Evolutionary conservation across 1,139 yeast genomes (phyloP).

Genomic region (Suhomyces kunorum): DNA sequence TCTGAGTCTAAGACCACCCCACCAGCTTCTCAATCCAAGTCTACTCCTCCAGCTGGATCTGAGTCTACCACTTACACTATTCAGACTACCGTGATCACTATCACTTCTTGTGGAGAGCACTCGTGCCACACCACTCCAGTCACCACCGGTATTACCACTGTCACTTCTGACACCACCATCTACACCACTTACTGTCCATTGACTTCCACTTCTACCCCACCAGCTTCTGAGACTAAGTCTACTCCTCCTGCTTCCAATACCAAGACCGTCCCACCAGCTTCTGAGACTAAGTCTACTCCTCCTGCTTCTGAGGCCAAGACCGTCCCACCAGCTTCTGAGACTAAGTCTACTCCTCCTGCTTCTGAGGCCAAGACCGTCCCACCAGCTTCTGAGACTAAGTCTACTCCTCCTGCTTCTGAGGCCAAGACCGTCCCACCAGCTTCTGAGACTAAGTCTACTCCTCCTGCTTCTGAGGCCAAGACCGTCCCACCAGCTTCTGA

Average conservation of each 20-base stretch:
- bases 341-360: conserved; percentile 4
- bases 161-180: conserved; percentile 20
- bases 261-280: background rate
- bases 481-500: background rate
- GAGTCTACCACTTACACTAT: background rate
- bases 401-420: too few species aligned
- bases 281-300: background rate
- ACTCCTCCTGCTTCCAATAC: background rate
- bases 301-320: conserved; percentile 1
- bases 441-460: background rate
- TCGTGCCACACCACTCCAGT: conserved; percentile 30
- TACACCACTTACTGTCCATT: conserved; percentile 35
- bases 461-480: background rate
- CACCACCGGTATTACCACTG: conserved; percentile 42
- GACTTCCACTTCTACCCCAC: conserved; percentile 10
- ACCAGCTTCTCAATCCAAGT: conserved; percentile 2
- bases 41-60: conserved; percentile 1
- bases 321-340: background rate
- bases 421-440: background rate
- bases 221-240: background rate
- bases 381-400: background rate
- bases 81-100: conserved; percentile 27
- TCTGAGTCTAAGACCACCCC: conserved; percentile 7
- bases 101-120: conserved; percentile 31
- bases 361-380: conserved; percentile 7